Base-by-base conservation (phyloP, 495 filamentous ascomycete species). In the Penicillium macrosclerotiorum region DNA sequence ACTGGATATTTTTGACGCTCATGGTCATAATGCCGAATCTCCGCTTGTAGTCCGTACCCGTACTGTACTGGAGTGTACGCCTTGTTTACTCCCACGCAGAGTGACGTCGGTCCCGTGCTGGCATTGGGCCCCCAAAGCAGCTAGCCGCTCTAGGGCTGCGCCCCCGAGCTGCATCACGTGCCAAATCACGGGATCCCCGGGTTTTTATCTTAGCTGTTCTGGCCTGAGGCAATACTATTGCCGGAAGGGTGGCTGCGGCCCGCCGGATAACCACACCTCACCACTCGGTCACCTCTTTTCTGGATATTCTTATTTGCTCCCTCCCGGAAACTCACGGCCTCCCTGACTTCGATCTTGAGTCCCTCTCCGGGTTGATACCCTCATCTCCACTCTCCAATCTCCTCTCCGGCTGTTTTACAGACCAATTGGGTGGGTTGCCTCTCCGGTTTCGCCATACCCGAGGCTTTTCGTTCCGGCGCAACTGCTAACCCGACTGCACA, bases 181-280 rank as follows among this genome's bases (percentile, higher is more conserved):
- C 19, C 13, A 5, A n/a, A 8, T 35, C 37, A 49, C 33, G 49
- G 38, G 27, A 50, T 48, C 48, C 41, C 41, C 37, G 45, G 52
- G 8, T 26, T 29, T 24, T 13, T 13, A 6, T 8, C 18, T 16
- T 44, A 9, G 0, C 7, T 54, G 17, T 30, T 18, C 3, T 16
- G 23, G 62, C 67, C 67, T 67, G 41, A 59, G 65, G 65, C 64
- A 29, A 7, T 18, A 30, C 3, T 5, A 36, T 1, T 68, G 66
- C 67, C 49, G 44, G 32, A 47, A 27, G 54, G 67, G 69, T 51
- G 39, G 41, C 58, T 64, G 22, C 47, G 59, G 61, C 47, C 23
- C 49, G 45, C 64, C 68, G 42, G 52, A 68, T 23, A 45, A 62
- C 57, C 58, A 63, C 65, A 70, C 67, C 65, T 70, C 65, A 64